Evolutionary conservation across 805 yeast species (phyloP).

Genomic region (Candida suzukii): DNA sequence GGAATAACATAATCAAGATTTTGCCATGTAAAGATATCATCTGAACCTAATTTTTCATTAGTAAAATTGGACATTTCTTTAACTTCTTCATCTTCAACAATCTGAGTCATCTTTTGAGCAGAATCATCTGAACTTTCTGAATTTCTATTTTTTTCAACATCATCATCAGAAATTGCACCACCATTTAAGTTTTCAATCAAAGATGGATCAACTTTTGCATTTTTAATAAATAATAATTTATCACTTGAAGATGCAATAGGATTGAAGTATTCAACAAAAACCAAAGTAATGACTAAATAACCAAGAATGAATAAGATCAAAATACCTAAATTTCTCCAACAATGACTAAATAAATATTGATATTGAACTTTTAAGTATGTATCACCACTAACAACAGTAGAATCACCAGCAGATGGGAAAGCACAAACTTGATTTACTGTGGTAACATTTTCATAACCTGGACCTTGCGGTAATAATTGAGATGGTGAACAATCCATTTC

Average conservation of each 20-base stretch:
- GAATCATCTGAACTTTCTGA: slow-evolving; percentile 16
- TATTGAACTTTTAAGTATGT: slow-evolving; percentile 37
- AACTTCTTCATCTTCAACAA: background rate
- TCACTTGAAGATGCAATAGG: slow-evolving; percentile 26
- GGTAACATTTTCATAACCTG: slow-evolving; percentile 39
- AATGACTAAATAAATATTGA: slow-evolving; percentile 47
- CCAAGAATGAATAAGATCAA: slow-evolving; percentile 34
- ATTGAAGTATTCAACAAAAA: slow-evolving; percentile 24
- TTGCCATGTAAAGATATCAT: slow-evolving; percentile 56
- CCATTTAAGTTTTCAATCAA: slow-evolving; percentile 12
- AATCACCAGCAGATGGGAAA: slow-evolving; percentile 48
- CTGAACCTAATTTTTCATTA: slow-evolving; percentile 24
- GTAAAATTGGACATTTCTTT: background rate
- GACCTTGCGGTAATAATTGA: slow-evolving; percentile 46
- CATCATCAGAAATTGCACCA: slow-evolving; percentile 20
- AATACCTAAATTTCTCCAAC: slow-evolving; percentile 76
- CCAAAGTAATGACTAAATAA: slow-evolving; percentile 24
- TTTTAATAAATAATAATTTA: slow-evolving; percentile 22
- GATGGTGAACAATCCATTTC: slow-evolving; percentile 39
- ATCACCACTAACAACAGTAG: slow-evolving; percentile 43
- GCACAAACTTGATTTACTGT: slow-evolving; percentile 41
- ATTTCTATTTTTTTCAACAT: slow-evolving; percentile 21
- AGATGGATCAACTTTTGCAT: slow-evolving; percentile 15
- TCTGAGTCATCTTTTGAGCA: background rate
- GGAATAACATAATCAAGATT: slow-evolving; percentile 52